Evolutionary conservation across 257 asterid species (phyloP).

Genomic region (Asclepias syriaca): DNA sequence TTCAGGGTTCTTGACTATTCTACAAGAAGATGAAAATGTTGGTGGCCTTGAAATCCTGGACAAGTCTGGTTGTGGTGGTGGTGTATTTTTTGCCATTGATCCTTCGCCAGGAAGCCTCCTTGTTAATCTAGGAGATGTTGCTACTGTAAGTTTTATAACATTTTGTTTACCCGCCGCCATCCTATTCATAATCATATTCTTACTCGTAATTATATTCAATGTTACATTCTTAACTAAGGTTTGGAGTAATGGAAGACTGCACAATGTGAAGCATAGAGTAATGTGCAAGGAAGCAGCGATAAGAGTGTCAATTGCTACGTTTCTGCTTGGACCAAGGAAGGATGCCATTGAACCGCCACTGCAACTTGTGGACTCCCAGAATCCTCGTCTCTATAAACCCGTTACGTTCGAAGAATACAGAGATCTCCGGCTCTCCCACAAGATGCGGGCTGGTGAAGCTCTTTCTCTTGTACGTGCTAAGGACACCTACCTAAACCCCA

Average conservation of each 20-base stretch:
- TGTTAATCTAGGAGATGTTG: conserved; percentile 65
- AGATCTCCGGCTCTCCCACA: conserved; percentile 21
- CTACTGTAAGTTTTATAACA: conserved; percentile 4
- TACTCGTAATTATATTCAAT: no score
- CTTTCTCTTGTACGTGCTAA: conserved; percentile 13
- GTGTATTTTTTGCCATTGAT: conserved; percentile 44
- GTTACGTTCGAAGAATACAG: conserved; percentile 16
- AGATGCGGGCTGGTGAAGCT: conserved; percentile 23
- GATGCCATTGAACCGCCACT: conserved; percentile 21
- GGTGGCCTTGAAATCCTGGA: conserved; percentile 69
- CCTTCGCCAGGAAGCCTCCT: conserved; percentile 57
- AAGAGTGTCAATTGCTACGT: conserved; percentile 25
- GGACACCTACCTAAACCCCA: conserved; percentile 1
- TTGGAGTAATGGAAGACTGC: conserved; percentile 28
- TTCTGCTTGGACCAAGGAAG: conserved; percentile 21
- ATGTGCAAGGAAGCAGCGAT: conserved; percentile 24
- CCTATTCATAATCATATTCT: no score
- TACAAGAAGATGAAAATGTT: conserved; percentile 60
- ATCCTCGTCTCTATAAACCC: conserved; percentile 16
- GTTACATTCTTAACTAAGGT: background rate
- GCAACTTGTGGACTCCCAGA: conserved; percentile 14
- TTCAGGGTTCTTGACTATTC: conserved; percentile 56
- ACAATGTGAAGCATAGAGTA: conserved; percentile 23
- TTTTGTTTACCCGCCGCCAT: background rate
- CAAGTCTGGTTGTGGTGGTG: conserved; percentile 23